Conservation (phyloP, 192 early-diverging fungal species). For the Entophlyctis luteolus region DNA sequence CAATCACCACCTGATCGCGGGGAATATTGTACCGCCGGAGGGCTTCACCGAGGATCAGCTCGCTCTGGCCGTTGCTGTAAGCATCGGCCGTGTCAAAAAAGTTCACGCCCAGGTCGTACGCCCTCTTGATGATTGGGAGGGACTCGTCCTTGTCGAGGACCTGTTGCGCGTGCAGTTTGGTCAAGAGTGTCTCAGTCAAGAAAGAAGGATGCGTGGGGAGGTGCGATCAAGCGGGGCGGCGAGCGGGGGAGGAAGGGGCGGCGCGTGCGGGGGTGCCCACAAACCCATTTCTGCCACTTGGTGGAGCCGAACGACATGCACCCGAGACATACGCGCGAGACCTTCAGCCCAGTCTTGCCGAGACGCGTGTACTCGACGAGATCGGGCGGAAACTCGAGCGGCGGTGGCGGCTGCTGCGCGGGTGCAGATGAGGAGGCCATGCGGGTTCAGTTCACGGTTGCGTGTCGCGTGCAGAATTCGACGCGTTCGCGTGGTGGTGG, state of each 20-base stretch:
- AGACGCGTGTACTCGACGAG: constrained; percentile 35
- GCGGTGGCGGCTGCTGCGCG: too few species aligned
- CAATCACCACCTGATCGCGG: constrained; percentile 54
- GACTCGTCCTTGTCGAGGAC: constrained; percentile 30
- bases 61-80: constrained; percentile 54
- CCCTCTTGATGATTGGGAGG: constrained; percentile 46
- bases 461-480: too few species aligned
- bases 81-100: constrained; percentile 55
- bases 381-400: not conserved
- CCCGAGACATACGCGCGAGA: constrained; percentile 47
- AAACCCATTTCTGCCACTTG: constrained; percentile 24
- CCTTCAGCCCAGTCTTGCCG: constrained; percentile 37
- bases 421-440: too few species aligned
- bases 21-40: constrained; percentile 48
- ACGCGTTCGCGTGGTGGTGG: too few species aligned
- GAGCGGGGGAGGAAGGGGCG: not conserved
- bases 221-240: not conserved
- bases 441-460: too few species aligned
- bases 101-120: constrained; percentile 45
- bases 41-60: constrained; percentile 55
- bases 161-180: not conserved
- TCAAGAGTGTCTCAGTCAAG: too few species aligned
- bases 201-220: not conserved
- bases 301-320: constrained; percentile 44
- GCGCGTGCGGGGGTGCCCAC: not conserved